Conservation (phyloP, 805 yeast species). For the Monosporozyma solicola region DNA sequence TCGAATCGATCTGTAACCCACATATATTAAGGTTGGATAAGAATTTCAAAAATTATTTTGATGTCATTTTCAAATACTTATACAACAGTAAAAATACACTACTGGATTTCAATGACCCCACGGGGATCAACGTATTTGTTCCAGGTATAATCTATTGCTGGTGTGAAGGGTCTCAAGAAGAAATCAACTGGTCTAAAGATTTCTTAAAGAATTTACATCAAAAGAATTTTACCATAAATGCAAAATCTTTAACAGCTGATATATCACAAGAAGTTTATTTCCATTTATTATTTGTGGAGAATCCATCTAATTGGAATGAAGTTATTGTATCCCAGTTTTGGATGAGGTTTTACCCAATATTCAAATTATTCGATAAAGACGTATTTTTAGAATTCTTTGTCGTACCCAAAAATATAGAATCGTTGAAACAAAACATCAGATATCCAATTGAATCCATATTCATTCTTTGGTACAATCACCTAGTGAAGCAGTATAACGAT, state of each 20-base stretch:
- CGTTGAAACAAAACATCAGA: slow-evolving; percentile 22
- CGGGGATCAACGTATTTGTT: slow-evolving; percentile 15
- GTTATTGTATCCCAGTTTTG: slow-evolving; percentile 25
- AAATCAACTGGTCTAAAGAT: slow-evolving; percentile 41
- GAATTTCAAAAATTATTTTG: slow-evolving; percentile 32
- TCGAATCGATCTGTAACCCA: slow-evolving; percentile 47
- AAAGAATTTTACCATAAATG: slow-evolving; percentile 6
- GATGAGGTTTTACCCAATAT: slow-evolving; percentile 25
- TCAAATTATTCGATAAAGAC: slow-evolving; percentile 20
- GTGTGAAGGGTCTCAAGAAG: slow-evolving; percentile 43
- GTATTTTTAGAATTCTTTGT: slow-evolving; percentile 21
- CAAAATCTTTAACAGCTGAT: slow-evolving; percentile 28
- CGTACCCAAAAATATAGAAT: slow-evolving; percentile 24
- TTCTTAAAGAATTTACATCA: slow-evolving; percentile 19
- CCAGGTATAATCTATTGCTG: slow-evolving; percentile 50
- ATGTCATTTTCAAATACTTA: slow-evolving; percentile 29
- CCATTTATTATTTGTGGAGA: slow-evolving; percentile 46
- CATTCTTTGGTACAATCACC: slow-evolving; percentile 28
- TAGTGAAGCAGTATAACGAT: slow-evolving; percentile 22
- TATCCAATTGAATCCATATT: slow-evolving; percentile 26
- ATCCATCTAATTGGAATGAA: slow-evolving; percentile 39
- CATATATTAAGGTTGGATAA: slow-evolving; percentile 36
- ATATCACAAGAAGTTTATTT: slow-evolving; percentile 47
- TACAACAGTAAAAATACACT: slow-evolving; percentile 25
- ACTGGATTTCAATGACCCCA: slow-evolving; percentile 12